Conservation (phyloP, 2,329 filamentous ascomycete genomes). For the Xylaria sp. region DNA sequence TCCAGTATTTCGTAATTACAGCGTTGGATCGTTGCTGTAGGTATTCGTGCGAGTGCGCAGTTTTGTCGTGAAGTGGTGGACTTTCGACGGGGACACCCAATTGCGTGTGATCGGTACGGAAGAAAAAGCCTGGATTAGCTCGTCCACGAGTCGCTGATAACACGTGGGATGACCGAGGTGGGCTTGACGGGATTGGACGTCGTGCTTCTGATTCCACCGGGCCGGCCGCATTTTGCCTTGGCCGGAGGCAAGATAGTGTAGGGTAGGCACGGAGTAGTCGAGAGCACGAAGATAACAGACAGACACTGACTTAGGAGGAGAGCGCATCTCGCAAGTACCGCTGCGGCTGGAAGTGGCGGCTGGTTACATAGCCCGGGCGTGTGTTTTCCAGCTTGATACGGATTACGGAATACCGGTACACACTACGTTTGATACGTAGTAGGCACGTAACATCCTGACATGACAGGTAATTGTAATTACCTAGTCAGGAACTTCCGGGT, state of each 20-base stretch:
- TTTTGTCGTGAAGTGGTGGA: neutral
- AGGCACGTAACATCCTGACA: neutral
- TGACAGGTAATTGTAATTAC: neutral
- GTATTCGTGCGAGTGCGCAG: neutral
- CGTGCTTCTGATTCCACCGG: conserved; percentile 1
- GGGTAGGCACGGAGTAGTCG: neutral
- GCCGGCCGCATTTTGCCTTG: neutral
- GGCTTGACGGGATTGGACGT: neutral
- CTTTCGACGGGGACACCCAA: too few species aligned
- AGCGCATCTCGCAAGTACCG: conserved; percentile 12
- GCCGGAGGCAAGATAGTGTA: neutral
- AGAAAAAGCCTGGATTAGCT: neutral
- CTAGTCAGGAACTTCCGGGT: neutral
- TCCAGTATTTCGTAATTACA: too few species aligned
- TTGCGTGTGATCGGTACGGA: neutral
- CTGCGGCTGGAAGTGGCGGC: conserved; percentile 26
- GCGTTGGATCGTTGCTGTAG: neutral
- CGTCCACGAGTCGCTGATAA: neutral
- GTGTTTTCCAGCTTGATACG: neutral
- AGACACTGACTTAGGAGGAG: neutral
- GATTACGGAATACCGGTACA: too few species aligned
- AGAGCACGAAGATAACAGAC: neutral
- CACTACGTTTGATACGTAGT: neutral
- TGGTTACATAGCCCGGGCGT: conserved; percentile 20
- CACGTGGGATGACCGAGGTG: neutral